A percentile compares a stretch with the other conserved stretches of the same genome.
phyloP scores from a whole-genome alignment of 75 land plant species.

The Gnetum montanum region DNA sequence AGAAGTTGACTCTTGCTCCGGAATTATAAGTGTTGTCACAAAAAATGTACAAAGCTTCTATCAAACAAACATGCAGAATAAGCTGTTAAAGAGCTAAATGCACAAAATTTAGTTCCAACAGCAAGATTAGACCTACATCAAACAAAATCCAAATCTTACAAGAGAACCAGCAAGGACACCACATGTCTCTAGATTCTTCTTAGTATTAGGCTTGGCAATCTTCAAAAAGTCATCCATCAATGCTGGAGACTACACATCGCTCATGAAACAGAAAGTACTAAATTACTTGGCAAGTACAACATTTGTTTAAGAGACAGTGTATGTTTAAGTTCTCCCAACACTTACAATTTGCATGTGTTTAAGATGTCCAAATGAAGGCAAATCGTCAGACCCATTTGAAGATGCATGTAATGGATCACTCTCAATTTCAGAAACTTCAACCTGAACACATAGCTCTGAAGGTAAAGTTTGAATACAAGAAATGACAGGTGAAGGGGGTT shows the following conservation, averaged over 20 bases:
- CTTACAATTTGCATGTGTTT: constrained; percentile 83
- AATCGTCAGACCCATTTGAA: constrained; percentile 33
- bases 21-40: constrained; percentile 75
- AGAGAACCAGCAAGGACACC: constrained; percentile 87
- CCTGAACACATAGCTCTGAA: constrained; percentile 15
- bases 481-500: constrained; percentile 75
- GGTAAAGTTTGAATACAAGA: constrained; percentile 49
- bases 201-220: constrained; percentile 66
- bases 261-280: neutral
- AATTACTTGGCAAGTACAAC: neutral
- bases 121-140: too few species aligned
- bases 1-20: constrained; percentile 93
- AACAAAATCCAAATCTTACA: constrained; percentile 35
- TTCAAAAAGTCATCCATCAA: constrained; percentile 82
- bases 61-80: constrained; percentile 6
- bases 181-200: constrained; percentile 84
- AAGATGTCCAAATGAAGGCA: constrained; percentile 23
- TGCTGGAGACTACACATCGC: constrained; percentile 51
- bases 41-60: constrained; percentile 69
- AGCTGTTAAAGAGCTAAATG: neutral
- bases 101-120: neutral
- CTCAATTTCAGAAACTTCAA: constrained; percentile 40
- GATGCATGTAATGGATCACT: constrained; percentile 87
- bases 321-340: neutral
- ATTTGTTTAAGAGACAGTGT: neutral